phyloP scores from a whole-genome alignment of 1,284 basidiomycete genomes.

The Cystobasidiaceae sp. region DNA sequence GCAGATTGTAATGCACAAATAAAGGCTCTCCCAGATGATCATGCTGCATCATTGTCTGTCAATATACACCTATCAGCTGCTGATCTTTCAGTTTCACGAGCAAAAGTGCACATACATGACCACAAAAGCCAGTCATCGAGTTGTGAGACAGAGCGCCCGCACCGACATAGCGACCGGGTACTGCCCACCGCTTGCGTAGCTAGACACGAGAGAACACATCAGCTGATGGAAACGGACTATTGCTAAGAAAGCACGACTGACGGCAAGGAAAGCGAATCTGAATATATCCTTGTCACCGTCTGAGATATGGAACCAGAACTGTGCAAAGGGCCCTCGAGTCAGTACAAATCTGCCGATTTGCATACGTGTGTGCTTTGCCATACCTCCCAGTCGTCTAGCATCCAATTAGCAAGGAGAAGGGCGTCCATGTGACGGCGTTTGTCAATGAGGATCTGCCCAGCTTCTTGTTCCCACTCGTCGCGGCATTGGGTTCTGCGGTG shows the following conservation, averaged over 20 bases:
- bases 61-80: too few relatives aligned
- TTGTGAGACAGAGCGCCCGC: slow-evolving; percentile 47
- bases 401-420: slow-evolving; percentile 48
- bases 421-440: slow-evolving; percentile 51
- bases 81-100: neutral
- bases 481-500: slow-evolving; percentile 52
- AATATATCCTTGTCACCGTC: slow-evolving; percentile 55
- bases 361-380: too few relatives aligned
- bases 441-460: slow-evolving; percentile 52
- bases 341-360: too few relatives aligned
- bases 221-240: too few relatives aligned
- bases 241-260: neutral
- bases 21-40: slow-evolving; percentile 47
- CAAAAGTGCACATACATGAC: neutral
- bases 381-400: slow-evolving; percentile 48
- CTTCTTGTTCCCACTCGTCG: slow-evolving; percentile 52
- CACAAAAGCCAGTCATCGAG: slow-evolving; percentile 37
- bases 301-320: slow-evolving; percentile 51
- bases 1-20: slow-evolving; percentile 51
- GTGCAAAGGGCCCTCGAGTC: too few relatives aligned
- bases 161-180: slow-evolving; percentile 51
- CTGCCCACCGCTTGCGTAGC: slow-evolving; percentile 53
- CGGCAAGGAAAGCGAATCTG: slow-evolving; percentile 43
- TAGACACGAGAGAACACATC: slow-evolving; percentile 46
- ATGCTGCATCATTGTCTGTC: slow-evolving; percentile 51